Conservation (phyloP, 2,329 filamentous ascomycete species). For the Thermomyces lanuginosus region DNA sequence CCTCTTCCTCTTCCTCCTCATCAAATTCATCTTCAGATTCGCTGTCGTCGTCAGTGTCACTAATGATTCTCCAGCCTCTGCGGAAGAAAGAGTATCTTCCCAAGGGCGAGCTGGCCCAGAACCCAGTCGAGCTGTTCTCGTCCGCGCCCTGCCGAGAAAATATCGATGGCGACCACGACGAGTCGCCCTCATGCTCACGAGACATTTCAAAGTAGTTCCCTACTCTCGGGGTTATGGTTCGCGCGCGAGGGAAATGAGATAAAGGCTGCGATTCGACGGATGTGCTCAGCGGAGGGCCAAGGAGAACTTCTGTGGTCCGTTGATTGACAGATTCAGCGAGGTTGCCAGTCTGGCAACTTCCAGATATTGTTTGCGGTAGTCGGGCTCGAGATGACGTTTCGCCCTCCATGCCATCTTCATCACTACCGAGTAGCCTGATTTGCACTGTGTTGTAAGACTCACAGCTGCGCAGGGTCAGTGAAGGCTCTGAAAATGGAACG, state of each 20-base stretch:
- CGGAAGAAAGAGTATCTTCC: constrained; percentile 21
- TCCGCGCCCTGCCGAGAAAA: constrained; percentile 9
- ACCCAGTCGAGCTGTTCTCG: constrained; percentile 40
- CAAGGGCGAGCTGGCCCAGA: constrained; percentile 38
- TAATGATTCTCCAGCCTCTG: constrained; percentile 13
- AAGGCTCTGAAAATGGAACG: neutral
- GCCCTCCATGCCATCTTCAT: constrained; percentile 11
- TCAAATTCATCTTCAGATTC: constrained; percentile 31
- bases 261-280: constrained; percentile 11
- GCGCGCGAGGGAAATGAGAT: constrained; percentile 18
- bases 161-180: constrained; percentile 15
- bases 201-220: constrained; percentile 31
- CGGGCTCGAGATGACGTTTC: constrained; percentile 11
- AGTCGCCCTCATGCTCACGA: no score
- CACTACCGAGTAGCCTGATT: constrained; percentile 23
- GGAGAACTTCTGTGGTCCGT: constrained; percentile 5
- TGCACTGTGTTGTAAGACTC: constrained; percentile 33
- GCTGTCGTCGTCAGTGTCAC: constrained; percentile 18
- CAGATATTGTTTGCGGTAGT: constrained; percentile 14
- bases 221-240: constrained; percentile 27
- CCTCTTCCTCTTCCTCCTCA: constrained; percentile 35
- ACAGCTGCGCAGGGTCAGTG: constrained; percentile 23
- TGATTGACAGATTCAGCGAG: constrained; percentile 2
- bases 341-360: constrained; percentile 7
- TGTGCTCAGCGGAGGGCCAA: constrained; percentile 10